These are phyloP conservation scores for Verticillium nonalfalfae DNA, from an alignment of 2,329 filamentous ascomycete species.

Conservation along the genomic window DNA sequence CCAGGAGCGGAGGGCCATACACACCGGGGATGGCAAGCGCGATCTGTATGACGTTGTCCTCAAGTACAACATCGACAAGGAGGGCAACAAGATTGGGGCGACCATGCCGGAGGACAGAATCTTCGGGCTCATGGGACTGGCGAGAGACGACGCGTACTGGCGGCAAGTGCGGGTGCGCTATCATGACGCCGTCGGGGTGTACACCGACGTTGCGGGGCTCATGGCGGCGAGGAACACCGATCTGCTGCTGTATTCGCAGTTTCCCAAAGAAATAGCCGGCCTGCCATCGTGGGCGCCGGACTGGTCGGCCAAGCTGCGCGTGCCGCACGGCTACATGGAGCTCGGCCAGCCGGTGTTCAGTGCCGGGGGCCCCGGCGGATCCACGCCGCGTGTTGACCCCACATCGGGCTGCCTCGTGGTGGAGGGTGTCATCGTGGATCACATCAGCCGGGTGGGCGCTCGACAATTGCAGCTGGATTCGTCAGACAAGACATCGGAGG, in stretches of 20 bases:
- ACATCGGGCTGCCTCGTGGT: conserved; percentile 8
- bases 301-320: conserved; percentile 17
- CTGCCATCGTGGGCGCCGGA: conserved; percentile 27
- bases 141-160: conserved; percentile 13
- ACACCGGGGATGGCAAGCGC: conserved; percentile 6
- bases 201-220: conserved; percentile 14
- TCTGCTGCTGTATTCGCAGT: conserved; percentile 21
- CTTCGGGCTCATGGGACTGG: conserved; percentile 23
- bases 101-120: conserved; percentile 21
- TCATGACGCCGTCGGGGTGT: conserved; percentile 6
- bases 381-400: conserved; percentile 3
- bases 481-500: neutral
- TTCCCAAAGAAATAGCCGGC: conserved; percentile 11
- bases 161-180: conserved; percentile 8
- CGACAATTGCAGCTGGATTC: conserved; percentile 5
- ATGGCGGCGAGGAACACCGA: conserved; percentile 17
- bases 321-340: conserved; percentile 17
- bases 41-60: conserved; percentile 14
- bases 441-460: conserved; percentile 14
- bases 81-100: conserved; percentile 16
- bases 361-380: conserved; percentile 13
- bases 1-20: conserved; percentile 22
- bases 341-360: conserved; percentile 14
- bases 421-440: conserved; percentile 15
- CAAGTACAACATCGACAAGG: conserved; percentile 21